A percentile compares a stretch with the other conserved stretches of the same genome.
phyloP scores from a whole-genome alignment of 768 basidiomycete species.

The Calocybe gangraenosa region DNA sequence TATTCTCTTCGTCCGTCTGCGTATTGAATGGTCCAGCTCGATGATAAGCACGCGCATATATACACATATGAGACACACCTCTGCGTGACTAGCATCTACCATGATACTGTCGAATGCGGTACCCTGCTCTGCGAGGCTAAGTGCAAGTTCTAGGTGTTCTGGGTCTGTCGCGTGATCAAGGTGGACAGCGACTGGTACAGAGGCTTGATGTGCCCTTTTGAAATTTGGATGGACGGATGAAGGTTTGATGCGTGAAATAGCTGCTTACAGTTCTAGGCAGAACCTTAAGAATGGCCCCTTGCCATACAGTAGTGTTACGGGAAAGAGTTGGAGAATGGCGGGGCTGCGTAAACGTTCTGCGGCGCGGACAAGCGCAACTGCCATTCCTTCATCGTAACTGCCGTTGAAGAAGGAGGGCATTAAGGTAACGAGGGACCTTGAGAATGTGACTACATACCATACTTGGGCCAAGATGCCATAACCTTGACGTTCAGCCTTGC shows the following conservation, averaged over 20 bases:
- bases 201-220: conserved; percentile 37
- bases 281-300: conserved; percentile 42
- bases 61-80: conserved; percentile 24
- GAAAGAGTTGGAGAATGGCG: conserved; percentile 42
- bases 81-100: conserved; percentile 47
- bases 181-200: conserved; percentile 46
- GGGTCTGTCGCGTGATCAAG: conserved; percentile 45
- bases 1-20: conserved; percentile 46
- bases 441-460: conserved; percentile 25
- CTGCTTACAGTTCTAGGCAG: conserved; percentile 35
- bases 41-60: too few relatives aligned
- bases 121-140: conserved; percentile 40
- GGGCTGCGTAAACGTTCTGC: conserved; percentile 43
- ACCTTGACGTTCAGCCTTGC: conserved; percentile 34
- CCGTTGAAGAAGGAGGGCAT: neutral
- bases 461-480: conserved; percentile 42
- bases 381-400: conserved; percentile 44
- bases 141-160: conserved; percentile 40
- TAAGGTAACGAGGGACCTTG: neutral
- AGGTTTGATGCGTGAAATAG: neutral
- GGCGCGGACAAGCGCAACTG: conserved; percentile 40
- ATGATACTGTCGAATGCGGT: conserved; percentile 47
- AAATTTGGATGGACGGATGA: neutral
- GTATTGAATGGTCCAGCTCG: neutral
- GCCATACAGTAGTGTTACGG: conserved; percentile 41